phyloP scores from a whole-genome alignment of 2,329 filamentous ascomycete species.

The Alternaria alternata region DNA sequence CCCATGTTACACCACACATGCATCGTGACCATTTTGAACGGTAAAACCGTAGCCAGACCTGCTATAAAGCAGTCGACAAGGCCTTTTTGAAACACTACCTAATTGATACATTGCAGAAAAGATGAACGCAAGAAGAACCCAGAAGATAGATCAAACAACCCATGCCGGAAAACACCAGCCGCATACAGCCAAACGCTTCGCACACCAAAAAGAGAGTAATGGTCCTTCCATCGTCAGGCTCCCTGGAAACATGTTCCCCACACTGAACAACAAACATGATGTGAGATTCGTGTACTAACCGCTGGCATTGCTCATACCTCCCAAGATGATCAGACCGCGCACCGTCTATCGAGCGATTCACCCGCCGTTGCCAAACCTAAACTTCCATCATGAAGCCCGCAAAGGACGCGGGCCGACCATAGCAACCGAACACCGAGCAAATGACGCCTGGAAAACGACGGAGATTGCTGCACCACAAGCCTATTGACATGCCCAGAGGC shows the following conservation, averaged over 20 bases:
- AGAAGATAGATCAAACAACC: constrained; percentile 23
- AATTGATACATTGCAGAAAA: constrained; percentile 45
- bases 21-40: constrained; percentile 19
- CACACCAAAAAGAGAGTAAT: constrained; percentile 35
- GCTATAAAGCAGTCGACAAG: constrained; percentile 27
- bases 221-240: constrained; percentile 19
- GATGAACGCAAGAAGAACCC: constrained; percentile 26
- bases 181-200: constrained; percentile 29
- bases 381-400: constrained; percentile 33
- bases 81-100: constrained; percentile 41
- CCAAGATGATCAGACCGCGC: constrained; percentile 32
- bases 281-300: constrained; percentile 44
- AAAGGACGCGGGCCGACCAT: constrained; percentile 34
- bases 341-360: constrained; percentile 30
- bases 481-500: constrained; percentile 37
- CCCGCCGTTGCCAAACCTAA: constrained; percentile 34
- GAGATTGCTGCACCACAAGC: constrained; percentile 36
- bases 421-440: constrained; percentile 45
- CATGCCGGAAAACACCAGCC: constrained; percentile 29
- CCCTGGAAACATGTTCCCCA: constrained; percentile 30
- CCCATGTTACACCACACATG: constrained; percentile 2
- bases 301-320: constrained; percentile 29
- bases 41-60: constrained; percentile 31
- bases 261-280: constrained; percentile 45
- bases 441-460: constrained; percentile 44